Percentiles rank a stretch among this genome's conserved stretches.
Conservation (phyloP, 352 stramenopile species). For the Phytophthora multivora region DNA sequence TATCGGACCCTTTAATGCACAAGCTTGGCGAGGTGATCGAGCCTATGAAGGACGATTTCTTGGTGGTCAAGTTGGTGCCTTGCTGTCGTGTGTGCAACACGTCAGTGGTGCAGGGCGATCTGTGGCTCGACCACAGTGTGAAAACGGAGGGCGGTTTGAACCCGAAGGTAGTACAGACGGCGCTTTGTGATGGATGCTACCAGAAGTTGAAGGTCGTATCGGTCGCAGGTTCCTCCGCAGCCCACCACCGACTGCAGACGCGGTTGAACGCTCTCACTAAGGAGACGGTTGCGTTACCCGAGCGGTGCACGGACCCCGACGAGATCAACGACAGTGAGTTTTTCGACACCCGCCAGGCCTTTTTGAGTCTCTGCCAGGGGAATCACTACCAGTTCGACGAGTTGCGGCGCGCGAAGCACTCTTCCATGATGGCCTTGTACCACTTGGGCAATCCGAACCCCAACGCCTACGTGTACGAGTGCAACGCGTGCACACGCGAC, state of each 20-base stretch:
- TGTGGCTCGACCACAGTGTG: conserved; percentile 66
- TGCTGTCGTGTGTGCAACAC: conserved; percentile 84
- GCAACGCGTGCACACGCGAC: conserved; percentile 84
- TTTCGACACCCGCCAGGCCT: conserved; percentile 97
- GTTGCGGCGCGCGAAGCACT: conserved; percentile 98
- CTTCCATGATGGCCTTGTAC: conserved; percentile 99
- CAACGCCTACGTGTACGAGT: conserved; percentile 89
- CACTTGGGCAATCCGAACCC: conserved; percentile 96
- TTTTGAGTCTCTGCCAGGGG: conserved; percentile 96
- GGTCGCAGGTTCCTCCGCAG: conserved; percentile 26
- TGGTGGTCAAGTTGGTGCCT: conserved; percentile 88
- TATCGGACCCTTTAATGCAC: conserved; percentile 82
- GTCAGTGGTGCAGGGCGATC: conserved; percentile 65
- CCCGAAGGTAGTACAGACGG: conserved; percentile 69
- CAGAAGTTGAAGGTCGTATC: conserved; percentile 61
- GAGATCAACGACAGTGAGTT: conserved; percentile 91
- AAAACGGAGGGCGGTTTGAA: conserved; percentile 72
- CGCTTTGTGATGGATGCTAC: conserved; percentile 84
- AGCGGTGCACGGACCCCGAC: conserved; percentile 82
- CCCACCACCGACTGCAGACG: conserved; percentile 50
- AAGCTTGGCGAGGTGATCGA: conserved; percentile 89
- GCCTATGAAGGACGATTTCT: conserved; percentile 91
- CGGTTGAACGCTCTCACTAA: conserved; percentile 59
- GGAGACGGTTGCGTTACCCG: conserved; percentile 59
- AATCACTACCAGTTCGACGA: conserved; percentile 99